A percentile compares a stretch with the other conserved stretches of the same genome.
These are phyloP conservation scores for Penicillium fimorum DNA, from an alignment of 495 filamentous ascomycete species.

Conservation along the genomic window DNA sequence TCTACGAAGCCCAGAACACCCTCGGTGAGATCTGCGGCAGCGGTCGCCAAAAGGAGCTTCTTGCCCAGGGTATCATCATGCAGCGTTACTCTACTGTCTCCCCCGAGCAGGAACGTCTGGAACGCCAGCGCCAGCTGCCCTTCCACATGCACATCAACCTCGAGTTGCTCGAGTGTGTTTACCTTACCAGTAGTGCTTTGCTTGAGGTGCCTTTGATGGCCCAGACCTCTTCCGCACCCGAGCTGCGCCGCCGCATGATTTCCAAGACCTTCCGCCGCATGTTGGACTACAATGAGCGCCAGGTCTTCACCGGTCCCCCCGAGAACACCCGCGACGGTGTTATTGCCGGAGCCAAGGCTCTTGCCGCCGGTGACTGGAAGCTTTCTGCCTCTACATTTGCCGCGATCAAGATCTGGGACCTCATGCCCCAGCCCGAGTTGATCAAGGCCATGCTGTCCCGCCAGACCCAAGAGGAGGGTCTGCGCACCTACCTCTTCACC, in stretches of 20 bases:
- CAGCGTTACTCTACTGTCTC: constrained; percentile 93
- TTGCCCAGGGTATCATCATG: constrained; percentile 97
- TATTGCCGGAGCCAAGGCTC: constrained; percentile 96
- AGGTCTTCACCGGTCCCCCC: constrained; percentile 96
- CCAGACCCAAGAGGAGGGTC: constrained; percentile 97
- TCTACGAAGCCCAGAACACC: constrained; percentile 95
- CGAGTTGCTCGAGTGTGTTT: constrained; percentile 95
- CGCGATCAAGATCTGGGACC: constrained; percentile 98
- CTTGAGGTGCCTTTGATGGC: constrained; percentile 96
- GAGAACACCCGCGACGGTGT: constrained; percentile 99
- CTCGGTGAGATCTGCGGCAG: constrained; percentile 97
- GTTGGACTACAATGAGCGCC: constrained; percentile 98
- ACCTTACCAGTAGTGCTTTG: constrained; percentile 98
- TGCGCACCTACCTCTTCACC: constrained; percentile 98
- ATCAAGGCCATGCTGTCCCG: constrained; percentile 96
- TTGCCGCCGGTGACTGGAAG: constrained; percentile 98
- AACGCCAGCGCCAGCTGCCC: constrained; percentile 92
- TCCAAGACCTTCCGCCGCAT: constrained; percentile 99
- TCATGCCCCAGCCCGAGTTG: constrained; percentile 81
- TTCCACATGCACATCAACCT: constrained; percentile 99
- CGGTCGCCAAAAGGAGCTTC: constrained; percentile 93
- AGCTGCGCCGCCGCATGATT: constrained; percentile 96
- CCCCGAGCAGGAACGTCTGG: constrained; percentile 94
- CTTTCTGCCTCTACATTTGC: constrained; percentile 88
- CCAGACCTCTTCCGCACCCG: constrained; percentile 91